Evolutionary conservation across 2,329 filamentous ascomycete species (phyloP).

Genomic region (Chrysoporthe deuterocubensis): DNA sequence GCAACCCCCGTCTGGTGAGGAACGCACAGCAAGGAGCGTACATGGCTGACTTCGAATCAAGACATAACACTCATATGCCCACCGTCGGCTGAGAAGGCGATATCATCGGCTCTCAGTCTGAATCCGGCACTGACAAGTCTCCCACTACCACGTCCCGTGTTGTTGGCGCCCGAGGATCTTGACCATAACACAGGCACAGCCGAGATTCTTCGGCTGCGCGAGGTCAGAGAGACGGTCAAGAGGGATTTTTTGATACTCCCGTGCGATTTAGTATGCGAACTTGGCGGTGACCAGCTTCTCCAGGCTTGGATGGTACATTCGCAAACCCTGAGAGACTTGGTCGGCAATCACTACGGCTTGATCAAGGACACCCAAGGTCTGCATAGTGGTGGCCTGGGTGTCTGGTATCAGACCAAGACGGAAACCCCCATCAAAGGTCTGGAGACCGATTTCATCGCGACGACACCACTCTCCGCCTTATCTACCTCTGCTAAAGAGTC

Average conservation of each 20-base stretch:
- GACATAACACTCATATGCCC: conserved; percentile 67
- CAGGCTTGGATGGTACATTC: conserved; percentile 93
- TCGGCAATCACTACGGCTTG: conserved; percentile 49
- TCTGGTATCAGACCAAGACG: conserved; percentile 87
- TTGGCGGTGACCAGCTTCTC: conserved; percentile 79
- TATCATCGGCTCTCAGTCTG: conserved; percentile 72
- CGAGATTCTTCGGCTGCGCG: conserved; percentile 81
- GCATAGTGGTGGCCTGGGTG: conserved; percentile 76
- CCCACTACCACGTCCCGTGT: conserved; percentile 71
- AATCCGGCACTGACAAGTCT: conserved; percentile 78
- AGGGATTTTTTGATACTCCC: conserved; percentile 89
- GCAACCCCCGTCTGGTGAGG: background rate
- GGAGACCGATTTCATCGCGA: conserved; percentile 90
- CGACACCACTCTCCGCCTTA: conserved; percentile 66
- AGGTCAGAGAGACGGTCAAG: conserved; percentile 77
- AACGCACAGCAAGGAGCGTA: too few species aligned
- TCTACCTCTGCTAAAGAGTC: conserved; percentile 66
- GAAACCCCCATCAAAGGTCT: conserved; percentile 82
- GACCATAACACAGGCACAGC: conserved; percentile 88
- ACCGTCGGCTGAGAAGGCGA: conserved; percentile 67
- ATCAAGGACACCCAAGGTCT: conserved; percentile 39
- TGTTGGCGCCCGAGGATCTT: conserved; percentile 76
- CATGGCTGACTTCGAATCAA: conserved; percentile 36
- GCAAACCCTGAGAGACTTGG: conserved; percentile 66
- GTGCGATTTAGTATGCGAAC: conserved; percentile 90